Percentiles rank a stretch among this genome's conserved stretches.
Evolutionary conservation across 2,329 filamentous ascomycete species (phyloP).

Genomic region (Fusarium lateritium): DNA sequence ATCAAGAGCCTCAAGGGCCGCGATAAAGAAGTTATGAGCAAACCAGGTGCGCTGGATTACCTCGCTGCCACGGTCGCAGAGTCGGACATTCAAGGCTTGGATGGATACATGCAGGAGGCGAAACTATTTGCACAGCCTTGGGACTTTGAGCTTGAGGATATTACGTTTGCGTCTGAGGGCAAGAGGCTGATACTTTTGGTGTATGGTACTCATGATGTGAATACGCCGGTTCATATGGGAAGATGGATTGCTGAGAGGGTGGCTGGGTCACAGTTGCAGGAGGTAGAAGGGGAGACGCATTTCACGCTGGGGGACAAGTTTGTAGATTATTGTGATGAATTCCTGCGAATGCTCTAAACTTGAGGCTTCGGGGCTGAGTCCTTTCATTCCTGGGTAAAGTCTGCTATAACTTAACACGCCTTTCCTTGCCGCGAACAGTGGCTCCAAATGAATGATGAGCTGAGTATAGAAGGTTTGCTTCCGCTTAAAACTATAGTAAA

Average conservation of each 20-base stretch:
- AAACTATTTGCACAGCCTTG: slow-evolving; percentile 9
- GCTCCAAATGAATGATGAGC: no score
- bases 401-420: no score
- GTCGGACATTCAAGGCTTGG: slow-evolving; percentile 16
- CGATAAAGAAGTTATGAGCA: slow-evolving; percentile 18
- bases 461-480: no score
- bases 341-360: neutral
- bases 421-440: no score
- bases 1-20: slow-evolving; percentile 8
- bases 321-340: slow-evolving; percentile 22
- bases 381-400: no score
- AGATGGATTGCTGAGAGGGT: slow-evolving; percentile 21
- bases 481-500: no score
- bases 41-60: neutral
- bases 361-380: neutral
- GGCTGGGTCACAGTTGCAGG: slow-evolving; percentile 8
- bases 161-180: slow-evolving; percentile 14
- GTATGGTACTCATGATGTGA: slow-evolving; percentile 21
- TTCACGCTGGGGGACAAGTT: slow-evolving; percentile 10
- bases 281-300: slow-evolving; percentile 24
- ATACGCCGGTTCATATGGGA: slow-evolving; percentile 26
- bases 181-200: slow-evolving; percentile 15
- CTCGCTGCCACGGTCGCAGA: slow-evolving; percentile 10
- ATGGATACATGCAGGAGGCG: slow-evolving; percentile 10
- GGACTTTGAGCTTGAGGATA: slow-evolving; percentile 22